Conservation (phyloP, 2,329 filamentous ascomycete species). For the Aspergillus novoparasiticus region DNA sequence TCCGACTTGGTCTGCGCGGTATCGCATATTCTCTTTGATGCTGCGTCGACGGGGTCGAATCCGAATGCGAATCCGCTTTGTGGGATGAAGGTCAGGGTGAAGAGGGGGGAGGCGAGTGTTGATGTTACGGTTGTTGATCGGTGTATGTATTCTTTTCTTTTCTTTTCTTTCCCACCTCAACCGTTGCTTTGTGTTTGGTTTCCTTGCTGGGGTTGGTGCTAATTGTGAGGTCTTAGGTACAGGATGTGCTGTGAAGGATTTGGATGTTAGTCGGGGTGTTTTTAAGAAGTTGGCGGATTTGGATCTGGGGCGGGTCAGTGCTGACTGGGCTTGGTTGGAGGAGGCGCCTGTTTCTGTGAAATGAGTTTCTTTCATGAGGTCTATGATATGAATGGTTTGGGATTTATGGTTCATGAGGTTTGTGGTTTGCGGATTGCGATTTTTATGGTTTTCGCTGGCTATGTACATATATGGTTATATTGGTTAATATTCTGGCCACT, state of each 20-base stretch:
- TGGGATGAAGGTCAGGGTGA: conserved; percentile 65
- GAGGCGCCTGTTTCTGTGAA: conserved; percentile 30
- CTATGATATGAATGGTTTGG: neutral
- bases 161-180: neutral
- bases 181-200: neutral
- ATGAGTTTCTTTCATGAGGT: conserved; percentile 4
- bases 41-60: conserved; percentile 53
- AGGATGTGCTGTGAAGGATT: conserved; percentile 51
- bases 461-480: neutral
- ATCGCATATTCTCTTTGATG: conserved; percentile 68
- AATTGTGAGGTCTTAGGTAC: conserved; percentile 36
- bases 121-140: conserved; percentile 70
- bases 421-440: neutral
- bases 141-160: conserved; percentile 45
- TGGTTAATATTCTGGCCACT: conserved; percentile 44
- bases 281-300: conserved; percentile 50
- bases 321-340: conserved; percentile 56
- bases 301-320: conserved; percentile 50
- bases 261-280: conserved; percentile 53
- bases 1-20: conserved; percentile 67
- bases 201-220: conserved; percentile 6
- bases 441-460: neutral
- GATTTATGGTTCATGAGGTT: neutral
- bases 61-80: conserved; percentile 70
- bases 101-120: conserved; percentile 56